Conservation (phyloP, 495 filamentous ascomycete genomes). For the Neurospora sublineolata region DNA sequence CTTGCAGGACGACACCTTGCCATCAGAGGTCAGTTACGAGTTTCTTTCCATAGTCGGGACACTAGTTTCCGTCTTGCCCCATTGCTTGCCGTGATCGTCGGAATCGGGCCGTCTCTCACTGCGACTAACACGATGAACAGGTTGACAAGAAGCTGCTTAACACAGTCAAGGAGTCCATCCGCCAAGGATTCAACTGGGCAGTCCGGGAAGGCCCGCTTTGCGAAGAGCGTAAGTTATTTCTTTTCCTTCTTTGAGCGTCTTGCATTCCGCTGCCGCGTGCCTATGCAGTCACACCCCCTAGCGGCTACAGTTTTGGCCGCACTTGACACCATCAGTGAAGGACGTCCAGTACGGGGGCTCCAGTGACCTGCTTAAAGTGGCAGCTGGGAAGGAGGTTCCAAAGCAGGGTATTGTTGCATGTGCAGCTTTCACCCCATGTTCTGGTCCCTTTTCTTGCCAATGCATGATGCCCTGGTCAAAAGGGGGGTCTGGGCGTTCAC, state of each 20-base stretch:
- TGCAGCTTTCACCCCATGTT: background rate
- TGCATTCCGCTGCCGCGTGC: slow-evolving; percentile 15
- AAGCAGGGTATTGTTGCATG: background rate
- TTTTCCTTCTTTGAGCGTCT: slow-evolving; percentile 12
- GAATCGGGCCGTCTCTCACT: slow-evolving; percentile 8
- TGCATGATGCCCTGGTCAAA: background rate
- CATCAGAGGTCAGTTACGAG: slow-evolving; percentile 50
- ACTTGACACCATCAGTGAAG: background rate
- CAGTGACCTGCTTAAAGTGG: slow-evolving; percentile 7
- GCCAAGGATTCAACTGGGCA: slow-evolving; percentile 93
- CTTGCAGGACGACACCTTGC: slow-evolving; percentile 89
- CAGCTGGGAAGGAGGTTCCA: background rate
- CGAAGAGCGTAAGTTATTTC: slow-evolving; percentile 76
- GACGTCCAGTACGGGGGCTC: background rate
- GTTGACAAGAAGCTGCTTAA: slow-evolving; percentile 86
- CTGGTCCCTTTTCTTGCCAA: background rate
- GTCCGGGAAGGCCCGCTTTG: slow-evolving; percentile 90
- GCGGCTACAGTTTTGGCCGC: background rate
- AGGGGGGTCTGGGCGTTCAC: background rate
- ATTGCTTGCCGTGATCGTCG: background rate
- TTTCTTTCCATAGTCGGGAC: slow-evolving; percentile 4
- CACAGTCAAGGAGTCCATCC: slow-evolving; percentile 78
- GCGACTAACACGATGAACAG: slow-evolving; percentile 23
- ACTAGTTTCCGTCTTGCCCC: background rate
- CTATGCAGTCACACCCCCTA: background rate